Percentiles rank a stretch among this genome's conserved stretches.
These are phyloP conservation scores for Eimeria falciformis DNA, from an alignment of 169 alveolate species.

Conservation along the genomic window DNA sequence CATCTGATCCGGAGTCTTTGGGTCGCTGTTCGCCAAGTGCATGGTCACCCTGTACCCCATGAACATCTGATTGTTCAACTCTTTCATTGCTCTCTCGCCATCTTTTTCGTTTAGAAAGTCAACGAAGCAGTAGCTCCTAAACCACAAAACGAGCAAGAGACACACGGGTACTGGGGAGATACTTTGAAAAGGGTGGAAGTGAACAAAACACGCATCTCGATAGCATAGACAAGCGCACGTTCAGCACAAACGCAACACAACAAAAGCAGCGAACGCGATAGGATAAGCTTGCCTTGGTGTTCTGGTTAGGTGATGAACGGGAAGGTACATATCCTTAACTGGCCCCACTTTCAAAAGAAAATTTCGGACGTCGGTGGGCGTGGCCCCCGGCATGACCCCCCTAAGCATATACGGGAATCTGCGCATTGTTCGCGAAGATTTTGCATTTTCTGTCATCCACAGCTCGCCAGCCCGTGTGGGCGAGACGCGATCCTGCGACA, in stretches of 20 bases:
- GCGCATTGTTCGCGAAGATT: conserved; percentile 52
- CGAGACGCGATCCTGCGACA: conserved; percentile 53
- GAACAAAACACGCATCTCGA: too few relatives aligned
- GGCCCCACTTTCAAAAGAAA: conserved; percentile 53
- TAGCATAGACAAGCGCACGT: too few relatives aligned
- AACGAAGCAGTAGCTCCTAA: conserved; percentile 43
- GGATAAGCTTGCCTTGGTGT: conserved; percentile 36
- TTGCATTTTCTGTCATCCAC: conserved; percentile 63
- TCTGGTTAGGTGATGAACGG: conserved; percentile 57
- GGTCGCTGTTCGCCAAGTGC: conserved; percentile 64
- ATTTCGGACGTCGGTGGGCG: conserved; percentile 62
- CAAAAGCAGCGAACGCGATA: background rate
- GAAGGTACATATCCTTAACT: conserved; percentile 70
- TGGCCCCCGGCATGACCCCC: conserved; percentile 57
- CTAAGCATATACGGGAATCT: conserved; percentile 59
- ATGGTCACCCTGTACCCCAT: conserved; percentile 68
- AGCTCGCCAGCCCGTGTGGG: conserved; percentile 71
- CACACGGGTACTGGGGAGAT: too few relatives aligned
- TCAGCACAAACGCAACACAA: too few relatives aligned
- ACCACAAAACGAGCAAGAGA: background rate
- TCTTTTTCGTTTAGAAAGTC: conserved; percentile 45
- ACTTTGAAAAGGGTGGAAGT: too few relatives aligned
- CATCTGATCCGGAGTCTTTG: conserved; percentile 69
- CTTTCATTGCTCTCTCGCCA: conserved; percentile 68
- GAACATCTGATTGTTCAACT: conserved; percentile 51